Evolutionary conservation across 805 yeast species (phyloP), one percentile per base, ranked within the genome.

Genomic region (Yarrowia keelungensis): DNA sequence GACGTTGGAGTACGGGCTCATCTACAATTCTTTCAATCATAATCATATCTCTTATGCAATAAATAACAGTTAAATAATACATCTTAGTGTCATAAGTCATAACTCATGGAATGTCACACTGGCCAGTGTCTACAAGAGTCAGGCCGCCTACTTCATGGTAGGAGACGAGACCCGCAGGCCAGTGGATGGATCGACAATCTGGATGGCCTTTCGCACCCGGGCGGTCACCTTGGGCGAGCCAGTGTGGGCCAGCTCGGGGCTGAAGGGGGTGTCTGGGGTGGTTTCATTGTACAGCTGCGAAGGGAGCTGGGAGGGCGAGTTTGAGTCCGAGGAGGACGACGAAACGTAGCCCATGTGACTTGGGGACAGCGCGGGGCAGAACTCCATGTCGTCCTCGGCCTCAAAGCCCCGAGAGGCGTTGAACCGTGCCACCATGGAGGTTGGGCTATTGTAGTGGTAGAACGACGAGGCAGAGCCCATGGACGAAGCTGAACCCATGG

Each of bases 381-480:
- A 90, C 78, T 88, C 93, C 64, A 84, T 75, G 76, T 89, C 94
- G 72, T 89, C 90, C 75, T 87, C 91, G 49, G 82, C 75, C 72
- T 88, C 92, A 76, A 89, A 88, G 46, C 91, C 87, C 72, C 89
- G 84, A 73, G 87, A 86, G 47, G 87, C 83, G 72, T 87, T 84
- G 73, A 87, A 82, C 70, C 84, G 82, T 9, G 68, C 58, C 15
- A 3, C 12, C 56, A 62, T 62, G 26, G 67, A 62, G 8, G 46
- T 47, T 15, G 67, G 56, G 32, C 56, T 22, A 19, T 47, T 36
- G 67, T 47, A 38, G 39, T 47, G 56, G 32, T 49, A 62, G 39
- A 49, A 62, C n/a, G 67, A 62, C 56, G 67, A 39, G 10, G 67
- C 56, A 5, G 67, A 62, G 56, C 54, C 56, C 56, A 47, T 38